Evolutionary conservation across 805 yeast genomes (phyloP).

Genomic region (Wickerhamomyces canadensis): DNA sequence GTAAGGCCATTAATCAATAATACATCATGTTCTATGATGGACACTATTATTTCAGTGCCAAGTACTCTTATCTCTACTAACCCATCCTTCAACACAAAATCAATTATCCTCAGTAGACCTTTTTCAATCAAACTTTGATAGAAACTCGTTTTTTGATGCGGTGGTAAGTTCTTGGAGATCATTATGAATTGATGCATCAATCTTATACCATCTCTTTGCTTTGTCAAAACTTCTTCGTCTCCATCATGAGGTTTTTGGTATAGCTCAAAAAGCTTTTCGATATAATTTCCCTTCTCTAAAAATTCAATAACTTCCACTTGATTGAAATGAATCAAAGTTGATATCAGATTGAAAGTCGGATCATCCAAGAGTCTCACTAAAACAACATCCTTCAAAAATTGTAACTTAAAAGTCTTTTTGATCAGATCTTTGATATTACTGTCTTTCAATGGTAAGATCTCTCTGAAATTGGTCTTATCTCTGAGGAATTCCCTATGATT

Average conservation of each 20-base stretch:
- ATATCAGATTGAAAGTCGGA: conserved; percentile 58
- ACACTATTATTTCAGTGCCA: conserved; percentile 75
- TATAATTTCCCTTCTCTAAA: conserved; percentile 47
- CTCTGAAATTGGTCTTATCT: conserved; percentile 58
- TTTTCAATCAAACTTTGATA: conserved; percentile 55
- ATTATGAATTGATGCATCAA: conserved; percentile 75
- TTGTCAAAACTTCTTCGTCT: conserved; percentile 17
- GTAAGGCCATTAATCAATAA: conserved; percentile 39
- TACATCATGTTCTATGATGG: conserved; percentile 82
- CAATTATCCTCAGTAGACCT: conserved; percentile 67
- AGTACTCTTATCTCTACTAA: conserved; percentile 47
- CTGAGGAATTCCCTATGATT: conserved; percentile 65
- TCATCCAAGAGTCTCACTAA: conserved; percentile 81
- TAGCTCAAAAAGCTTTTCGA: conserved; percentile 52
- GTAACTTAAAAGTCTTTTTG: conserved; percentile 69
- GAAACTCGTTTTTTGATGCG: conserved; percentile 57
- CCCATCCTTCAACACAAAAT: conserved; percentile 60
- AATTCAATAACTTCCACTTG: conserved; percentile 62
- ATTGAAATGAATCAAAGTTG: conserved; percentile 60
- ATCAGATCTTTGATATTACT: conserved; percentile 47
- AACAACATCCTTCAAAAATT: conserved; percentile 82
- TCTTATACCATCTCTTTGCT: conserved; percentile 64
- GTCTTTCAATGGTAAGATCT: conserved; percentile 60
- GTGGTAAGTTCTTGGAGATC: conserved; percentile 62
- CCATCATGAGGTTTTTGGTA: conserved; percentile 30